These are phyloP conservation scores for Cutaneotrichosporon cutaneum DNA, from an alignment of 1,284 basidiomycete genomes.

Conservation along the genomic window DNA sequence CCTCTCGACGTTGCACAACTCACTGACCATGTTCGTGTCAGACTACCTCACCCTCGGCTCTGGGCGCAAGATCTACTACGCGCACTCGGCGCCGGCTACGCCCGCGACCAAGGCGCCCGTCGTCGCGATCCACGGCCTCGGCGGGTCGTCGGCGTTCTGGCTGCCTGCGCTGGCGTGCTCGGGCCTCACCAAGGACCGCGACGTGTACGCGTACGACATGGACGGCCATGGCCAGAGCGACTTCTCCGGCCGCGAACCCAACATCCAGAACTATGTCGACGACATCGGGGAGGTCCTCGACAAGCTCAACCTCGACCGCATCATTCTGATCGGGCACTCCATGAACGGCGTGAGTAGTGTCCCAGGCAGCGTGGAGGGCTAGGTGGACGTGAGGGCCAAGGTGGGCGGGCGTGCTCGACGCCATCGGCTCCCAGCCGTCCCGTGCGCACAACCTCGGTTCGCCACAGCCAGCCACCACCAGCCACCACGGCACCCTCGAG, in stretches of 20 bases:
- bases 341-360: conserved; percentile 35
- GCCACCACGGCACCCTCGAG: neutral
- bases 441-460: too few relatives aligned
- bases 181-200: conserved; percentile 20
- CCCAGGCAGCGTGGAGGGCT: neutral
- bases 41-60: conserved; percentile 13
- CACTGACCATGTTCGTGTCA: conserved; percentile 16
- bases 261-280: conserved; percentile 21
- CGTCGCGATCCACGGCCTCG: conserved; percentile 32
- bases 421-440: neutral
- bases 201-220: conserved; percentile 31
- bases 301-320: conserved; percentile 18
- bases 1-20: conserved; percentile 1
- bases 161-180: conserved; percentile 25
- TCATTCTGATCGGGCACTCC: conserved; percentile 39
- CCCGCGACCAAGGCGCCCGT: conserved; percentile 58
- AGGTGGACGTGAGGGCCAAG: neutral
- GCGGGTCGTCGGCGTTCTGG: conserved; percentile 51
- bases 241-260: conserved; percentile 23
- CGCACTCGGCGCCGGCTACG: conserved; percentile 52
- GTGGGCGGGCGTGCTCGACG: neutral
- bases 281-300: conserved; percentile 31
- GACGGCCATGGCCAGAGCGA: conserved; percentile 35
- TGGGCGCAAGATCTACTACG: conserved; percentile 20
- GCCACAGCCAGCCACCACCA: too few relatives aligned